Evolutionary conservation across 2,329 filamentous ascomycete species (phyloP).

Genomic region (Paraphaeosphaeria sporulosa): DNA sequence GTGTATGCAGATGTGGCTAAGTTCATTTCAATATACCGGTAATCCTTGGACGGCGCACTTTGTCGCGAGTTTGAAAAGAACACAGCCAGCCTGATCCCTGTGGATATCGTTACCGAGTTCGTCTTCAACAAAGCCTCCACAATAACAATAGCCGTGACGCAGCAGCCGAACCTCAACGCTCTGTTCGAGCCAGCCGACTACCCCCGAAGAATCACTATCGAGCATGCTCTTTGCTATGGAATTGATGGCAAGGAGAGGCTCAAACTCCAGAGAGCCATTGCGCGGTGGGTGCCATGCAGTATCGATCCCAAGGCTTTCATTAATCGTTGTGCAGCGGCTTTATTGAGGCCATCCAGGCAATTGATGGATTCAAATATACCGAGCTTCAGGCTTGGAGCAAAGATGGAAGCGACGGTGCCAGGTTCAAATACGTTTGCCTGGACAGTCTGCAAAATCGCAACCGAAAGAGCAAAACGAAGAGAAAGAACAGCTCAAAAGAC

Average conservation of each 20-base stretch:
- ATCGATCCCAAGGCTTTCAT: constrained; percentile 1
- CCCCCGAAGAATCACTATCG: constrained; percentile 38
- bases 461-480: constrained; percentile 35
- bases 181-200: constrained; percentile 38
- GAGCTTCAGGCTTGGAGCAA: constrained; percentile 42
- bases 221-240: constrained; percentile 36
- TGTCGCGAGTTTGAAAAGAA: constrained; percentile 39
- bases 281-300: constrained; percentile 26
- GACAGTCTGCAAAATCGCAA: constrained; percentile 44
- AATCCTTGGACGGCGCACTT: constrained; percentile 40
- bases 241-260: constrained; percentile 38
- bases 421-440: constrained; percentile 44
- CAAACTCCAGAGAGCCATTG: constrained; percentile 39
- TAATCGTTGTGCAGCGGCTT: constrained; percentile 30
- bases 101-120: constrained; percentile 42
- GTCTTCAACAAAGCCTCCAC: constrained; percentile 39
- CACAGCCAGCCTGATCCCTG: constrained; percentile 38
- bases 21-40: constrained; percentile 16
- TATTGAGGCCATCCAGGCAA: constrained; percentile 37
- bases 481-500: constrained; percentile 23
- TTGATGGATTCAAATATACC: constrained; percentile 45
- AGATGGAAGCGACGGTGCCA: constrained; percentile 37
- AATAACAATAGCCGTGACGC: constrained; percentile 38
- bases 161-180: constrained; percentile 33
- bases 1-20: constrained; percentile 23